These are phyloP conservation scores for Lipomyces japonicus DNA, from an alignment of 805 yeast genomes.

Conservation along the genomic window DNA sequence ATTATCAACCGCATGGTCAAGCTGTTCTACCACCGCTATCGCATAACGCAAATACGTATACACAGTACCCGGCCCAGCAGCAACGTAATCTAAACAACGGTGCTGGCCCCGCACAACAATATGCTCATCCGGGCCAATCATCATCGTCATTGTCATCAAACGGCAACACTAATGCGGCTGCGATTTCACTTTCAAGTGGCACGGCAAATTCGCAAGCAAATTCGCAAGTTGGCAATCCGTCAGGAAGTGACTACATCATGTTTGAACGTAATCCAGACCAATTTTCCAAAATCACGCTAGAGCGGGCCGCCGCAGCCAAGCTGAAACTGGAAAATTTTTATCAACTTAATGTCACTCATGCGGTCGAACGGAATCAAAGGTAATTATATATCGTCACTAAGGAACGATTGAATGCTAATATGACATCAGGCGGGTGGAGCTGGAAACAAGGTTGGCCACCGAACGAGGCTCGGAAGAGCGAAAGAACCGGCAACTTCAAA, in stretches of 20 bases:
- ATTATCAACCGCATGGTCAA: conserved; percentile 27
- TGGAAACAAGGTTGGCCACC: conserved; percentile 65
- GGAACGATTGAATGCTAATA: neutral
- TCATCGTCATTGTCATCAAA: conserved; percentile 51
- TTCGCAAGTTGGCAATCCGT: neutral
- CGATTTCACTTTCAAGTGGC: neutral
- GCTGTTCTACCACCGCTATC: no score
- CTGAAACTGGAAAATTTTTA: conserved; percentile 79
- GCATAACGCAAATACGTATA: no score
- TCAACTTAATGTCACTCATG: conserved; percentile 80
- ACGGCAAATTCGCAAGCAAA: neutral
- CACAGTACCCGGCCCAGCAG: conserved; percentile 21
- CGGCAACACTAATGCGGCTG: conserved; percentile 71
- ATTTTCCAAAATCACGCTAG: conserved; percentile 70
- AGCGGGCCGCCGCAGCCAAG: conserved; percentile 78
- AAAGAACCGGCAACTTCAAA: conserved; percentile 71
- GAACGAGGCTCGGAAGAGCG: conserved; percentile 84
- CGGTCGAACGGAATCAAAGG: conserved; percentile 92
- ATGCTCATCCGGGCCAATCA: no score
- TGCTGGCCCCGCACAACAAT: no score
- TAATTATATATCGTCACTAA: conserved; percentile 3
- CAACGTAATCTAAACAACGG: no score
- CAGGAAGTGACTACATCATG: conserved; percentile 51
- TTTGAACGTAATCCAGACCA: conserved; percentile 81
- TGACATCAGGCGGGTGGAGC: conserved; percentile 63